These are phyloP conservation scores for Aquanectria penicillioides DNA, from an alignment of 2,329 filamentous ascomycete species.

Conservation along the genomic window DNA sequence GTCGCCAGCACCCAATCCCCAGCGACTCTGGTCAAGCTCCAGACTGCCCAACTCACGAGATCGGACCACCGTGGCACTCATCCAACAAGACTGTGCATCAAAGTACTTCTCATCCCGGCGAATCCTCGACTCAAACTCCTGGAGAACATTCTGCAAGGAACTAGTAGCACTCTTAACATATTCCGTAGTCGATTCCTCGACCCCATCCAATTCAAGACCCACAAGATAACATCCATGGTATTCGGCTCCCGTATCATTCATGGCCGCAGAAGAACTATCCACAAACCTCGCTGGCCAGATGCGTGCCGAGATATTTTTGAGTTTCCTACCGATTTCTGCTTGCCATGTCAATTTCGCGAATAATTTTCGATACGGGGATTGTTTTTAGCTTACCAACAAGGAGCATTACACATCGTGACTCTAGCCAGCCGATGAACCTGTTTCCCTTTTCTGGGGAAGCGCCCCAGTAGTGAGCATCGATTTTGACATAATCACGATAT, in stretches of 20 bases:
- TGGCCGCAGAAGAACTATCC: constrained; percentile 37
- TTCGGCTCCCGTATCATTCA: constrained; percentile 50
- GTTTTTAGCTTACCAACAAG: constrained; percentile 59
- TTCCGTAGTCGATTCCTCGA: constrained; percentile 46
- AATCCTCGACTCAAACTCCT: constrained; percentile 60
- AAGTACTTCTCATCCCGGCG: constrained; percentile 58
- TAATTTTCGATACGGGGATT: background rate
- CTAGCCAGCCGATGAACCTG: constrained; percentile 70
- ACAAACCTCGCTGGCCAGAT: constrained; percentile 73
- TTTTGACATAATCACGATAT: constrained; percentile 66
- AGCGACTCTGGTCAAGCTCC: constrained; percentile 58
- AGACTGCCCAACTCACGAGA: constrained; percentile 53
- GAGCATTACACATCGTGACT: constrained; percentile 67
- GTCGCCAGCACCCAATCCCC: constrained; percentile 51
- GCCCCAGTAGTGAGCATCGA: constrained; percentile 75
- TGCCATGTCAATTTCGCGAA: constrained; percentile 12
- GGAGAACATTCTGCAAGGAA: constrained; percentile 55
- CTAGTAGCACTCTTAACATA: constrained; percentile 54
- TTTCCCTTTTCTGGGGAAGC: constrained; percentile 63
- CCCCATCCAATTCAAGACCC: constrained; percentile 57
- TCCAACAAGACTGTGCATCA: constrained; percentile 59
- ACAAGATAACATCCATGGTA: constrained; percentile 71
- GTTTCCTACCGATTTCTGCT: constrained; percentile 63
- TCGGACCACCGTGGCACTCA: constrained; percentile 54
- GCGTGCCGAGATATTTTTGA: constrained; percentile 62